Evolutionary conservation across 2,329 filamentous ascomycete species (phyloP).

Genomic region (Passalora sequoiae): DNA sequence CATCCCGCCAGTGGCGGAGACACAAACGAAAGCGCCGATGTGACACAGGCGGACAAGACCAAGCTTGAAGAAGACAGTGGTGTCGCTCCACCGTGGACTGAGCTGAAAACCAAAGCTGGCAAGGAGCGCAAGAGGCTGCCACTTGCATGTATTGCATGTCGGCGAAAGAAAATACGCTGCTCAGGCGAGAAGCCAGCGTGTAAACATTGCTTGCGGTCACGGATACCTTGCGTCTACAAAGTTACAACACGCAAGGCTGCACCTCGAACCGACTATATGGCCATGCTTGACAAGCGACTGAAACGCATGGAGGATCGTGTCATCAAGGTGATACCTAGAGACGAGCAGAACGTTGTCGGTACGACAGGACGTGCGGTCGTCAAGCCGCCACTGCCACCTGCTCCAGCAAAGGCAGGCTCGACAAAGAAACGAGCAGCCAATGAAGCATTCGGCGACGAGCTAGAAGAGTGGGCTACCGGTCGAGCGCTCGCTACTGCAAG

Average conservation of each 20-base stretch:
- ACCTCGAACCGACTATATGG: constrained; percentile 96
- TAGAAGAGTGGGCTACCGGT: constrained; percentile 67
- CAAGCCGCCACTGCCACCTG: constrained; percentile 66
- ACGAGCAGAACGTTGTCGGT: constrained; percentile 64
- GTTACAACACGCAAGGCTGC: constrained; percentile 91
- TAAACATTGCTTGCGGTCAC: constrained; percentile 88
- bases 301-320: constrained; percentile 98
- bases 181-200: constrained; percentile 96
- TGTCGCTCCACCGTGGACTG: constrained; percentile 43
- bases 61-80: constrained; percentile 13
- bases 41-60: constrained; percentile 7
- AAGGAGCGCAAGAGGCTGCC: constrained; percentile 93
- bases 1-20: constrained; percentile 7
- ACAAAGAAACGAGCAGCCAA: constrained; percentile 76
- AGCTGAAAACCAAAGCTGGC: constrained; percentile 63
- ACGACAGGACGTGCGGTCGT: constrained; percentile 74
- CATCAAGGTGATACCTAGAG: constrained; percentile 88
- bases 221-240: constrained; percentile 96
- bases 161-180: constrained; percentile 95
- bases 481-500: constrained; percentile 38
- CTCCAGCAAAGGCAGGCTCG: constrained; percentile 50
- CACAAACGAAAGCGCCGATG: constrained; percentile 11
- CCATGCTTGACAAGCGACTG: constrained; percentile 91
- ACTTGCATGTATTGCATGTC: constrained; percentile 89
- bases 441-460: constrained; percentile 76